Evolutionary conservation across 176 grass and related monocot genomes (phyloP), one percentile per base, ranked within the genome.

Genomic region (Luzula sylvatica): DNA sequence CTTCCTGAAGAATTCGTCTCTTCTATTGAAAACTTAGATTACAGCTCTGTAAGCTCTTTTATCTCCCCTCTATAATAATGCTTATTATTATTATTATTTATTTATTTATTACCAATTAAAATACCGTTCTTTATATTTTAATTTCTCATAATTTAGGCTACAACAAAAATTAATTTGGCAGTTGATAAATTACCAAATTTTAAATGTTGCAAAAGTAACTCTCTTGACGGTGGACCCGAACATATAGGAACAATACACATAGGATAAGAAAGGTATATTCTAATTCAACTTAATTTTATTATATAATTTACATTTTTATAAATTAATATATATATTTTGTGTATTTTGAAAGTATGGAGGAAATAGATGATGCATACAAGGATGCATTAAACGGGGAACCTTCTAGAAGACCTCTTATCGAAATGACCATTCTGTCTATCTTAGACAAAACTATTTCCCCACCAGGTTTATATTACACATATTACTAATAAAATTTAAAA

Each of bases 201-300:
- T 58, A 11, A 39, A 2, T 96, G 85, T 77, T 96, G 77, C 68
- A 77, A 77, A 73, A 46, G 38, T 50, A 79, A 55, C 42, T 78
- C 58, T 24, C 70, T 50, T 71, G 65, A 79, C 26, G 71, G 72
- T 67, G 85, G 85, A 46, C 92, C 74, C 59, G 79, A 96, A 62
- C 92, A 96, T 75, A 62, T 90, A 55, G 85, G 92, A 24, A 96
- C 92, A 49, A 96, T 96, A 74, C 92, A 96, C 72, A 86, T 96
- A 60, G 92, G 85, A 53, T 77, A 80, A 21, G 92, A 96, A 78
- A 96, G 92, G 92, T 96, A 73, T 20, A 23, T 24, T 46, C 42
- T 15, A 22, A 61, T 42, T 26, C 26, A 61, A 46, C 15, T 25
- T 12, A 42, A 5, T 62, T 56, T 16, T 56, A 5, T 56, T 20